These are phyloP conservation scores for Pyrenophora teres DNA, from an alignment of 2,329 filamentous ascomycete species.

Conservation along the genomic window DNA sequence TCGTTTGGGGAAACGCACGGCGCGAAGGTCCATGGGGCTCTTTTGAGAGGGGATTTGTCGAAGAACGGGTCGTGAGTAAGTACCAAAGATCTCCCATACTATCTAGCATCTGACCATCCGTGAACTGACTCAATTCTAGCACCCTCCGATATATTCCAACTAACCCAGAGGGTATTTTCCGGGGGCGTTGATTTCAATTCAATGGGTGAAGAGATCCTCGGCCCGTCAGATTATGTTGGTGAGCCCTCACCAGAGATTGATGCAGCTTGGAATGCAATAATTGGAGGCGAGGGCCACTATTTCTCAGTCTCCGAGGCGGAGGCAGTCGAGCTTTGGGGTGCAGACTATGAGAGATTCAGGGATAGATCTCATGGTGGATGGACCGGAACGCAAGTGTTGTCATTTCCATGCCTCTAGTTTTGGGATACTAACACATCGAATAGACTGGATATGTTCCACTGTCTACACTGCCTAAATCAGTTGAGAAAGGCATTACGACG, in stretches of 20 bases:
- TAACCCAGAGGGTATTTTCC: neutral
- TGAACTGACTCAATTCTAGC: neutral
- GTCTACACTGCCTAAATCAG: too few species aligned
- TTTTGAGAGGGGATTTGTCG: neutral
- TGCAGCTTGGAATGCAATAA: neutral
- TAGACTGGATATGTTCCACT: too few species aligned
- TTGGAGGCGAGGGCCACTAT: neutral
- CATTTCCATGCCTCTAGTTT: too few species aligned
- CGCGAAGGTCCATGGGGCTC: neutral
- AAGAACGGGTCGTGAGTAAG: neutral
- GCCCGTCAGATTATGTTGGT: neutral
- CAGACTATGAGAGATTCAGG: neutral
- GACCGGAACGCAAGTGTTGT: neutral
- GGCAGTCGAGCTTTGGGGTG: neutral
- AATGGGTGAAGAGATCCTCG: neutral
- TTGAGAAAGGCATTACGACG: too few species aligned
- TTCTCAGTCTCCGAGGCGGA: neutral
- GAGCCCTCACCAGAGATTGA: neutral
- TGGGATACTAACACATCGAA: too few species aligned
- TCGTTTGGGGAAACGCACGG: neutral
- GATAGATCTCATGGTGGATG: neutral
- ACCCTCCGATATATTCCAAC: neutral
- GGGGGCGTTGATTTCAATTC: neutral
- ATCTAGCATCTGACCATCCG: neutral
- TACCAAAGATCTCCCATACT: neutral